Evolutionary conservation across 768 basidiomycete species (phyloP).

Genomic region (Collybia sordida): DNA sequence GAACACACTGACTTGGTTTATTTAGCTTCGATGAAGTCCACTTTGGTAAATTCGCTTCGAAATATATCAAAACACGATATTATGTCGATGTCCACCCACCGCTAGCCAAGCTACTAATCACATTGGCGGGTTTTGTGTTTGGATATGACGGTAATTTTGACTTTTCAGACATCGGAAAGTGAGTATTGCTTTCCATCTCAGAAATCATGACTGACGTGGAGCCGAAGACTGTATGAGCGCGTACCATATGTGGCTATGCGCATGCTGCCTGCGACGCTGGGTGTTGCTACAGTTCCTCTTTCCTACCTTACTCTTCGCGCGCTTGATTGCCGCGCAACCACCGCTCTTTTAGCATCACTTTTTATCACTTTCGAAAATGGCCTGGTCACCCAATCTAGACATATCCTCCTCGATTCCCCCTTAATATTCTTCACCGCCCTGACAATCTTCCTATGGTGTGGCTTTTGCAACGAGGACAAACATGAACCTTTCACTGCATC

Average conservation of each 20-base stretch:
- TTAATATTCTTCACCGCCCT: constrained; percentile 97
- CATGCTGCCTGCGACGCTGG: constrained; percentile 87
- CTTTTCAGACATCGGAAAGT: constrained; percentile 98
- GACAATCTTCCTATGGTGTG: constrained; percentile 81
- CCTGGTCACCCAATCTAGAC: constrained; percentile 90
- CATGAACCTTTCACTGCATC: constrained; percentile 75
- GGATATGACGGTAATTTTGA: constrained; percentile 95
- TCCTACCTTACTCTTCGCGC: constrained; percentile 92
- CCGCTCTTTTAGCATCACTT: constrained; percentile 86
- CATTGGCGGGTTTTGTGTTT: constrained; percentile 81
- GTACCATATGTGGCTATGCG: constrained; percentile 98
- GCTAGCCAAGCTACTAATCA: constrained; percentile 93
- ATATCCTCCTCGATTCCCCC: constrained; percentile 98
- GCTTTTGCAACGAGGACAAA: constrained; percentile 91
- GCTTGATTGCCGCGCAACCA: constrained; percentile 89
- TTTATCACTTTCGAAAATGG: constrained; percentile 98
- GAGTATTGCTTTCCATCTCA: constrained; percentile 23
- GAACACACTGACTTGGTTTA: neutral
- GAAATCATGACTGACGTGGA: neutral
- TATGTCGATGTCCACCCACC: constrained; percentile 98
- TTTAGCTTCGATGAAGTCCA: constrained; percentile 96
- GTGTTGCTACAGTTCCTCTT: constrained; percentile 85
- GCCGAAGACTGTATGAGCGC: constrained; percentile 68
- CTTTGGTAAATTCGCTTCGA: constrained; percentile 94
- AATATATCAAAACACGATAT: constrained; percentile 91